Evolutionary conservation across 176 grass and related monocot genomes (phyloP).

Genomic region (Themeda triandra): DNA sequence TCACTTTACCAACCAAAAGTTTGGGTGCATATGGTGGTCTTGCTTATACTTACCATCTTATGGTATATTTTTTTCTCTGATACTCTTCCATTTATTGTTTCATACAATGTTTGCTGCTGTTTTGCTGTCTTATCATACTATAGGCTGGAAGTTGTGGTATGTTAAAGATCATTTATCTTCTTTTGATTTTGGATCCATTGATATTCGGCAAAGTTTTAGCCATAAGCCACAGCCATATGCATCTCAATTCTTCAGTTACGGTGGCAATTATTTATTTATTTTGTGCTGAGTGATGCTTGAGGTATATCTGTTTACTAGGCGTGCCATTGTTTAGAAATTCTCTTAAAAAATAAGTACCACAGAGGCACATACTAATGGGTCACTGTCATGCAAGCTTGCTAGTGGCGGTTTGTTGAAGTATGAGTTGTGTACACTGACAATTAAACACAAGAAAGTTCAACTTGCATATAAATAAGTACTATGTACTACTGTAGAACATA

Average conservation of each 20-base stretch:
- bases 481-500: background rate
- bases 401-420: slow-evolving; percentile 1
- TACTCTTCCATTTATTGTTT: slow-evolving; percentile 2
- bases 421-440: background rate
- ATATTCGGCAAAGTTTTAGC: slow-evolving; percentile 1
- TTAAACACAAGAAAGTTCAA: background rate
- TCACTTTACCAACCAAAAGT: slow-evolving; percentile 83
- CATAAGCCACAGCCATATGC: background rate
- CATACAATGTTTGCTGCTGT: slow-evolving; percentile 3
- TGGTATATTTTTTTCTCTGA: slow-evolving; percentile 57
- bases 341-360: background rate
- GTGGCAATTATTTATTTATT: background rate
- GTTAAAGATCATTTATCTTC: background rate
- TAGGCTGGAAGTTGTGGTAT: background rate
- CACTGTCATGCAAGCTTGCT: background rate
- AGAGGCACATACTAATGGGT: background rate
- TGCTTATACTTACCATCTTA: slow-evolving; percentile 86
- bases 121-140: slow-evolving; percentile 7
- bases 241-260: background rate
- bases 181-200: background rate
- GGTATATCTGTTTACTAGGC: background rate
- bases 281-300: background rate
- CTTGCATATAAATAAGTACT: background rate
- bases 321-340: background rate
- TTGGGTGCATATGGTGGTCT: slow-evolving; percentile 86